These are phyloP conservation scores for Fusarium xylarioides DNA, from an alignment of 2,329 filamentous ascomycete species.

Conservation along the genomic window DNA sequence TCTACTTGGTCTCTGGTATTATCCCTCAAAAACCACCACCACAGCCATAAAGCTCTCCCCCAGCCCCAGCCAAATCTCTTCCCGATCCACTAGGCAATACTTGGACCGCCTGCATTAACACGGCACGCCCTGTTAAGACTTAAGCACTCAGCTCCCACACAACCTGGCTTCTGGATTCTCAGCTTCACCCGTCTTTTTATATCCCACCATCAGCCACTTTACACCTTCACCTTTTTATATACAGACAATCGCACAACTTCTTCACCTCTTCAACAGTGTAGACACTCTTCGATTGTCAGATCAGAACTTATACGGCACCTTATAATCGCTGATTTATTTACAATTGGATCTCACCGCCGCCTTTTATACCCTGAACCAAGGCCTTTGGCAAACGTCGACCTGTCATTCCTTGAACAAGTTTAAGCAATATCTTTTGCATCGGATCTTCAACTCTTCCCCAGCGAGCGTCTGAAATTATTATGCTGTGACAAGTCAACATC, in stretches of 20 bases:
- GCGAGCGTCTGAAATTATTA: conserved; percentile 7
- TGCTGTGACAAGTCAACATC: conserved; percentile 22
- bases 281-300: neutral
- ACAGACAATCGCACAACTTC: neutral
- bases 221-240: conserved; percentile 6
- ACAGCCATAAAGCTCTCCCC: conserved; percentile 14
- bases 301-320: neutral
- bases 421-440: neutral
- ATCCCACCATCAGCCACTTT: conserved; percentile 6
- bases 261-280: neutral
- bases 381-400: neutral
- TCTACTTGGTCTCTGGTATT: conserved; percentile 9
- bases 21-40: conserved; percentile 7
- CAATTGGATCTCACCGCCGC: conserved; percentile 2
- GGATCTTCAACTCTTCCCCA: neutral
- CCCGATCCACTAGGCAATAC: conserved; percentile 33
- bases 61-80: conserved; percentile 26
- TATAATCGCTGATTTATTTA: neutral
- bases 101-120: conserved; percentile 29
- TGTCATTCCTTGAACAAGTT: neutral
- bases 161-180: conserved; percentile 11
- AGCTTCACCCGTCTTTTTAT: conserved; percentile 10
- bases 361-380: conserved; percentile 22
- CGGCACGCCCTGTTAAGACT: conserved; percentile 23
- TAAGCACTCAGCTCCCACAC: conserved; percentile 27